Evolutionary conservation across 2,329 filamentous ascomycete genomes (phyloP).

Genomic region (Aotearoamyces nothofagi): DNA sequence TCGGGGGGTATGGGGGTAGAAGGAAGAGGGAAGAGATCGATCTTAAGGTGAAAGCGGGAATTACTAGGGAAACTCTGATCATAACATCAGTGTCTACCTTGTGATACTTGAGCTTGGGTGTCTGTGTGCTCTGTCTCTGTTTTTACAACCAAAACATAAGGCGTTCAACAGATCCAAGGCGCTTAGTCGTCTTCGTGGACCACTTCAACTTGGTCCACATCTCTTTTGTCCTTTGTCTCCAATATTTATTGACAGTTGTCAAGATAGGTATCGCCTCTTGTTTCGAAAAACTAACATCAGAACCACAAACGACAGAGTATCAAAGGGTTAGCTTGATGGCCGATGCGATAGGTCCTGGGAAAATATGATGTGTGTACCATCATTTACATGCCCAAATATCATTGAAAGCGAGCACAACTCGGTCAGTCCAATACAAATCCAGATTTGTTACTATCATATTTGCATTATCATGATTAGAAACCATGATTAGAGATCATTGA

Average conservation of each 20-base stretch:
- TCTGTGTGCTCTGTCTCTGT: conserved; percentile 56
- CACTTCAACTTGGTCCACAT: conserved; percentile 51
- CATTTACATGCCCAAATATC: no score
- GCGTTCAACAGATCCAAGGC: conserved; percentile 67
- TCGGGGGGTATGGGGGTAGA: neutral
- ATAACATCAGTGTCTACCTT: conserved; percentile 52
- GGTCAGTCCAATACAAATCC: no score
- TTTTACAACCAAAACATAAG: conserved; percentile 76
- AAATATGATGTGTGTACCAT: no score
- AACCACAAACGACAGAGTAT: no score
- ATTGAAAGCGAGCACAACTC: no score
- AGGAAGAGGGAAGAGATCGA: conserved; percentile 9
- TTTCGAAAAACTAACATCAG: neutral
- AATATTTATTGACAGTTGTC: neutral
- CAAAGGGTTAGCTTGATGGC: no score
- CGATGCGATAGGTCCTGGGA: no score
- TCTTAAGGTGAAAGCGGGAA: conserved; percentile 21
- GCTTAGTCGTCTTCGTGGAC: conserved; percentile 40
- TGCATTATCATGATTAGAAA: no score
- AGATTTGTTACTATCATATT: no score
- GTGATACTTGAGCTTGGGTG: conserved; percentile 39
- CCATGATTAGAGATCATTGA: no score
- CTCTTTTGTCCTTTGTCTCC: conserved; percentile 19
- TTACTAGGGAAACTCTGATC: conserved; percentile 36
- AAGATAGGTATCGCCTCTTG: conserved; percentile 1